Percentiles rank a stretch among this genome's conserved stretches.
phyloP scores from a whole-genome alignment of 257 asterid species.

The Petunia axillaris region DNA sequence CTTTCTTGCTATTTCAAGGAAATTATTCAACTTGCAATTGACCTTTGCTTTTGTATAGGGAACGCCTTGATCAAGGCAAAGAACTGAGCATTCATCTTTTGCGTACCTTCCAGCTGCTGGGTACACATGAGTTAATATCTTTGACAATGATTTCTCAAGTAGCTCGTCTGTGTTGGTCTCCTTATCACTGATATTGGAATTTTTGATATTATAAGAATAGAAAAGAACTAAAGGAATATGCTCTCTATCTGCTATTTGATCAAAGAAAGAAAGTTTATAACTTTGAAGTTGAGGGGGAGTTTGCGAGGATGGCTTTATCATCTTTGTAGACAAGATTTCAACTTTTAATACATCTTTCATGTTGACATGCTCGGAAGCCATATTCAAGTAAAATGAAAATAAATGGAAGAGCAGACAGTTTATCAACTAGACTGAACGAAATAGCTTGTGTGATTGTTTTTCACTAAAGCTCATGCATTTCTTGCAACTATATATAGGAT shows the following conservation, averaged over 20 bases:
- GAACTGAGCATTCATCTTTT: background rate
- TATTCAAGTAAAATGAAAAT: too few relatives aligned
- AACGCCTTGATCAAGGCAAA: conserved; percentile 23
- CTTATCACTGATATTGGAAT: too few relatives aligned
- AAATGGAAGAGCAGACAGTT: too few relatives aligned
- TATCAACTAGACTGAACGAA: too few relatives aligned
- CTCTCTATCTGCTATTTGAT: background rate
- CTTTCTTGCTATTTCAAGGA: background rate
- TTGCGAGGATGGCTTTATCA: conserved; percentile 15
- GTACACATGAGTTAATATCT: conserved; percentile 12
- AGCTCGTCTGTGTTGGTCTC: too few relatives aligned
- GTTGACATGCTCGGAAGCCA: too few relatives aligned
- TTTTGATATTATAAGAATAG: background rate
- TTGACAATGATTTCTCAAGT: conserved; percentile 19
- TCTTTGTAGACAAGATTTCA: background rate
- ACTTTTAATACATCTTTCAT: background rate
- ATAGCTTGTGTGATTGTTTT: too few relatives aligned
- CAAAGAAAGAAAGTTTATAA: conserved; percentile 12
- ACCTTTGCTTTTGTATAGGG: background rate
- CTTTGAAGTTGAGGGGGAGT: background rate
- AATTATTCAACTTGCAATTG: background rate
- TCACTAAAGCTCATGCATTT: too few relatives aligned
- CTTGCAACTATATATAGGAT: too few relatives aligned
- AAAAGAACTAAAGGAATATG: background rate
- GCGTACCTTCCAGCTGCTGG: conserved; percentile 18